phyloP scores from a whole-genome alignment of 225 moss, liverwort and hornwort genomes.

The Anthoceros angustus region DNA sequence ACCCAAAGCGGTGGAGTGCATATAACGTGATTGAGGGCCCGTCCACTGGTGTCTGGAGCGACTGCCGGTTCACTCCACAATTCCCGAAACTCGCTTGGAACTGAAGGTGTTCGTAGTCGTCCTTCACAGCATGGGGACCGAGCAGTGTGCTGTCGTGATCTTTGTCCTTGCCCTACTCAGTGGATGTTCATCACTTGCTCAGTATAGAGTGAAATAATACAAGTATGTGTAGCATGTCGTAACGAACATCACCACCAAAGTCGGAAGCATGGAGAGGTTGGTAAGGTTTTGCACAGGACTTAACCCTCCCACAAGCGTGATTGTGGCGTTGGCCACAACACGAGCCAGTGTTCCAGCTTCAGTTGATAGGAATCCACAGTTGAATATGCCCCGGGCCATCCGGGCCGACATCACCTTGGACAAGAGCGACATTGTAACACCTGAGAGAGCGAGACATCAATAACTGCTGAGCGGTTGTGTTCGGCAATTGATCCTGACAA shows the following conservation, averaged over 20 bases:
- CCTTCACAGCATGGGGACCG: no score
- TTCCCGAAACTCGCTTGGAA: no score
- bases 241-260: slow-evolving; percentile 25
- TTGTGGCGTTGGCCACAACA: slow-evolving; percentile 44
- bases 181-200: slow-evolving; percentile 1
- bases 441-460: slow-evolving; percentile 10
- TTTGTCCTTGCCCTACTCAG: no score
- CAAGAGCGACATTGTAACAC: slow-evolving; percentile 47
- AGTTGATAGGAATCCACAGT: slow-evolving; percentile 47
- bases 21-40: no score
- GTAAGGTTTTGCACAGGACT: slow-evolving; percentile 20
- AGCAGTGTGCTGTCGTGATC: no score
- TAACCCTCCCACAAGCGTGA: slow-evolving; percentile 29
- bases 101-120: no score
- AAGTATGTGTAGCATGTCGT: slow-evolving; percentile 41
- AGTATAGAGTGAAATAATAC: slow-evolving; percentile 49
- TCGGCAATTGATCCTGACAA: no score
- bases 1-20: no score
- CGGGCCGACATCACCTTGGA: slow-evolving; percentile 48
- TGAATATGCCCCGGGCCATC: slow-evolving; percentile 43
- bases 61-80: no score
- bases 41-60: no score
- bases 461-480: background rate
- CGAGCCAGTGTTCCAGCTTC: slow-evolving; percentile 51
- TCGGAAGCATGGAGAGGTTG: slow-evolving; percentile 37